A percentile compares a stretch with the other conserved stretches of the same genome.
phyloP scores from a whole-genome alignment of 495 filamentous ascomycete genomes.

The Mytilinidion resinicola region DNA sequence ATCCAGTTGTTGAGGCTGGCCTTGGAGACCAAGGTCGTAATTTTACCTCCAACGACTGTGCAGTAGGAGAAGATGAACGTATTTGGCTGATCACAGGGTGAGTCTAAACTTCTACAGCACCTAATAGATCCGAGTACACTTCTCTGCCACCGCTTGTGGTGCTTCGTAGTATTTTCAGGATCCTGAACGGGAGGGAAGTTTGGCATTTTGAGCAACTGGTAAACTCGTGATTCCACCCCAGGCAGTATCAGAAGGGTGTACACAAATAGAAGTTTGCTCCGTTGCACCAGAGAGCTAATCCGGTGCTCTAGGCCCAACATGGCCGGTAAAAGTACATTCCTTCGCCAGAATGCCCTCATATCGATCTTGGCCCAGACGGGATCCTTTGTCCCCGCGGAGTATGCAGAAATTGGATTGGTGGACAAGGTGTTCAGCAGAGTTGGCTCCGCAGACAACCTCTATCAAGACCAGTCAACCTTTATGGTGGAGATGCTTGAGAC shows the following conservation, averaged over 20 bases:
- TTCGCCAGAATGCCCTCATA: constrained; percentile 91
- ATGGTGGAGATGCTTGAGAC: constrained; percentile 85
- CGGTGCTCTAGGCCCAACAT: constrained; percentile 93
- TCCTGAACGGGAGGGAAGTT: too few relatives aligned
- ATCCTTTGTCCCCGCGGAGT: constrained; percentile 81
- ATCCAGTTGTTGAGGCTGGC: constrained; percentile 81
- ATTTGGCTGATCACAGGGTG: constrained; percentile 78
- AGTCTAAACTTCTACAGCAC: not conserved
- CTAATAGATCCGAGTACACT: not conserved
- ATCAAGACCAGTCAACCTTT: constrained; percentile 88
- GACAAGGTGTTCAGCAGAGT: constrained; percentile 83
- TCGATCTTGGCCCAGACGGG: constrained; percentile 88
- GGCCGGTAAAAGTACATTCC: constrained; percentile 93
- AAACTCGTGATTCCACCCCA: too few relatives aligned
- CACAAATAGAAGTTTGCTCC: too few relatives aligned
- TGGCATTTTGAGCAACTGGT: too few relatives aligned
- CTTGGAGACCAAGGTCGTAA: constrained; percentile 70
- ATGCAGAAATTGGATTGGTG: constrained; percentile 78
- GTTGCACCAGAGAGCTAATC: too few relatives aligned
- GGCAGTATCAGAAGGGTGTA: too few relatives aligned
- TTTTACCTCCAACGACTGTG: constrained; percentile 84
- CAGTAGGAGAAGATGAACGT: constrained; percentile 56
- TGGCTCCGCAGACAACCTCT: constrained; percentile 89
- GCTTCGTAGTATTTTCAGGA: too few relatives aligned
- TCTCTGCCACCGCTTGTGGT: too few relatives aligned